Conservation (phyloP, 164 flowering plant species). For the Kingdonia uniflora region DNA sequence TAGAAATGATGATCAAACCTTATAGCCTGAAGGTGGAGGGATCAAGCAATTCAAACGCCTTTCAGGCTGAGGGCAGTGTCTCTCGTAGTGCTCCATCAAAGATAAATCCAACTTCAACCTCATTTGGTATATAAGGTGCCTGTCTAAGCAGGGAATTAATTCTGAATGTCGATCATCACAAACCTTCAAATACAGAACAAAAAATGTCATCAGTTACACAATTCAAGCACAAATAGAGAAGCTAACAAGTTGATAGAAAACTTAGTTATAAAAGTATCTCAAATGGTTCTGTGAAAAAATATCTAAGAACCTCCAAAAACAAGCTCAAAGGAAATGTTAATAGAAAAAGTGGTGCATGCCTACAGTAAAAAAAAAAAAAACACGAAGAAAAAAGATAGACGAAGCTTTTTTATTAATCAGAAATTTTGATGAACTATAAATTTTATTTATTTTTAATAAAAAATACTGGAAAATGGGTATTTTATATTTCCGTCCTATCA, state of each 20-base stretch:
- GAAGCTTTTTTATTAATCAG: too few relatives aligned
- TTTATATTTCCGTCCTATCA: too few relatives aligned
- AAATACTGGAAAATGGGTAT: too few relatives aligned
- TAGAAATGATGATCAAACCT: conserved; percentile 37
- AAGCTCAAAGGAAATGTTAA: background rate
- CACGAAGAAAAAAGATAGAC: too few relatives aligned
- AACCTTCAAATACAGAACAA: conserved; percentile 37
- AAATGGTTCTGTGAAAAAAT: too few relatives aligned
- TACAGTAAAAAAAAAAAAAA: background rate
- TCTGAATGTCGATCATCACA: conserved; percentile 85
- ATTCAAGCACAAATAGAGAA: conserved; percentile 4
- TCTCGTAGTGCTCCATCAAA: conserved; percentile 90
- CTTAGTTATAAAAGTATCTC: too few relatives aligned
- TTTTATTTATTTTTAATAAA: too few relatives aligned
- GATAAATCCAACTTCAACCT: conserved; percentile 79
- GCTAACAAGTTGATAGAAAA: background rate
- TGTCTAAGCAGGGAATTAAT: conserved; percentile 81
- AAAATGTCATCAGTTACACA: conserved; percentile 4
- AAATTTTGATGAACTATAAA: too few relatives aligned
- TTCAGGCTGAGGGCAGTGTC: conserved; percentile 78
- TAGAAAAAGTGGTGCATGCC: background rate
- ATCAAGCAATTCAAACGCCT: conserved; percentile 83
- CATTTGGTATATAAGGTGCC: conserved; percentile 65
- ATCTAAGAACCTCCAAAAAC: too few relatives aligned
- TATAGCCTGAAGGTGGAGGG: conserved; percentile 84